Conservation (phyloP, 192 early-diverging fungal species). For the Funneliformis mosseae region DNA sequence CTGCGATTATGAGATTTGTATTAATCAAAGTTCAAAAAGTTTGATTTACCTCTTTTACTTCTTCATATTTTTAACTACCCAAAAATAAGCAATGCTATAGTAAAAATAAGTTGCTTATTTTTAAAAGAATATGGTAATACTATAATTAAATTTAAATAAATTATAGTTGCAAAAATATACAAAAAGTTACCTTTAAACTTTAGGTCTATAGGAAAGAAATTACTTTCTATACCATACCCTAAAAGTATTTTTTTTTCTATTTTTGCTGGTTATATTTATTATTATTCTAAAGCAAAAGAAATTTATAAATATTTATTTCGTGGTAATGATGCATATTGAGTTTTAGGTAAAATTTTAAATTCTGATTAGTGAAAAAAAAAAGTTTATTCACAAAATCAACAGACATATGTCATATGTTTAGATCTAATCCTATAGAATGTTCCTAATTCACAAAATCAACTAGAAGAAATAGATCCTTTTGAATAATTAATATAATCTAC, state of each 20-base stretch:
- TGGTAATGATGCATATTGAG: background rate
- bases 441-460: background rate
- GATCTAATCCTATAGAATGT: background rate
- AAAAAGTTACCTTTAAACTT: background rate
- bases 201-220: background rate
- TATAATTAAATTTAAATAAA: background rate
- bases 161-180: background rate
- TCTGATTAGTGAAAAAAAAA: background rate
- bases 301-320: background rate
- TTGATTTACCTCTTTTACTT: no score
- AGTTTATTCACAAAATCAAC: conserved; percentile 6
- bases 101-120: no score
- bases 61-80: no score
- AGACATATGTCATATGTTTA: background rate
- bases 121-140: no score
- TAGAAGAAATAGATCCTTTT: conserved; percentile 13
- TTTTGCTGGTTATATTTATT: no score
- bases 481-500: background rate
- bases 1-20: no score
- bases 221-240: background rate
- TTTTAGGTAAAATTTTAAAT: conserved; percentile 6
- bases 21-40: no score
- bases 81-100: no score
- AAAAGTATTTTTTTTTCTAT: background rate
- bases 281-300: no score